Conservation (phyloP, 2,329 filamentous ascomycete species). For the Hypoxylon sp. region DNA sequence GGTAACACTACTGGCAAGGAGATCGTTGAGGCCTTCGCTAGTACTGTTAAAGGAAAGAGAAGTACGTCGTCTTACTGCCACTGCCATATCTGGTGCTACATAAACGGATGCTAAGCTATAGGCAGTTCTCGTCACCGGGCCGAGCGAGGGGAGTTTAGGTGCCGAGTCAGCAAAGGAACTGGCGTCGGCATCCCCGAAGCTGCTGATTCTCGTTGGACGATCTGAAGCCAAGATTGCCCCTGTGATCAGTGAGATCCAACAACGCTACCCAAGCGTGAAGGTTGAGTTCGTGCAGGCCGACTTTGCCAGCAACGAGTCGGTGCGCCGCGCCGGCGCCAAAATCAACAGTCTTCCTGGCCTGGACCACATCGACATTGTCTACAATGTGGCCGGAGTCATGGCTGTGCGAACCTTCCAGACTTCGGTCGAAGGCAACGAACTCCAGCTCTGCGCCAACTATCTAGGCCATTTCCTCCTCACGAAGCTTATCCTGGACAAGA, state of each 20-base stretch:
- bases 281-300: constrained; percentile 37
- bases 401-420: constrained; percentile 40
- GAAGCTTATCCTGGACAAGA: constrained; percentile 48
- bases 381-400: constrained; percentile 50
- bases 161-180: background rate
- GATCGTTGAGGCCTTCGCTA: background rate
- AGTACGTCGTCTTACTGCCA: background rate
- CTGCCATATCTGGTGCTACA: too few species aligned
- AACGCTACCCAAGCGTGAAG: background rate
- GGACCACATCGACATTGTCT: constrained; percentile 19
- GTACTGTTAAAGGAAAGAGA: background rate
- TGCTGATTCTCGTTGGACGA: constrained; percentile 6
- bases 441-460: constrained; percentile 50
- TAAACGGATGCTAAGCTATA: background rate
- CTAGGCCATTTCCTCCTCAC: constrained; percentile 52
- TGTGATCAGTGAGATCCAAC: background rate
- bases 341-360: constrained; percentile 48
- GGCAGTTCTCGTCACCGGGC: constrained; percentile 7
- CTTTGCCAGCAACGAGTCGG: constrained; percentile 17
- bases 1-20: background rate
- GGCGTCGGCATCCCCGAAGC: constrained; percentile 6
- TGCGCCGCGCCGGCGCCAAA: constrained; percentile 48
- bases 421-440: constrained; percentile 51
- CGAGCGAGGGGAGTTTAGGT: constrained; percentile 10
- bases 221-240: background rate